phyloP scores from a whole-genome alignment of 106 monocot species.

The Posidonia australis region DNA sequence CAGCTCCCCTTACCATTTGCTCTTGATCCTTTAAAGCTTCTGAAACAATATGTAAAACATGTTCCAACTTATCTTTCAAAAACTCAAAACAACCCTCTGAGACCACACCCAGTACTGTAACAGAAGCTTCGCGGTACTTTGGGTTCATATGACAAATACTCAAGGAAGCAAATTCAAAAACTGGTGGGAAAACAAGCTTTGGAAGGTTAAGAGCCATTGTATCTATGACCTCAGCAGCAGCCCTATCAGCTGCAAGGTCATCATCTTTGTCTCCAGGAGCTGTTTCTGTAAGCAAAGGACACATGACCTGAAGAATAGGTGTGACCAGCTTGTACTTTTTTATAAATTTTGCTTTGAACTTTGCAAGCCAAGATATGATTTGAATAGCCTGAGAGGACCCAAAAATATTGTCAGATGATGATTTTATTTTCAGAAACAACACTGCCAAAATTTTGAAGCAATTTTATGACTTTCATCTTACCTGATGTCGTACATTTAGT shows the following conservation, averaged over 20 bases:
- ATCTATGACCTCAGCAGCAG: constrained; percentile 98
- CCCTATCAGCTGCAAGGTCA: constrained; percentile 87
- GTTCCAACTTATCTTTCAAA: constrained; percentile 57
- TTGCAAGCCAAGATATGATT: constrained; percentile 97
- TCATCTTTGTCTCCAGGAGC: constrained; percentile 56
- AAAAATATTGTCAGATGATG: background rate
- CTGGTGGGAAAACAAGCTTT: constrained; percentile 71
- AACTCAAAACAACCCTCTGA: constrained; percentile 86
- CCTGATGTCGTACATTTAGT: constrained; percentile 82
- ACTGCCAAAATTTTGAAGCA: background rate
- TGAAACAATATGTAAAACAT: constrained; percentile 74
- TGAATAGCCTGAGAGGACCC: constrained; percentile 62
- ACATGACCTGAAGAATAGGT: constrained; percentile 88
- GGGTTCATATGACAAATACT: constrained; percentile 53
- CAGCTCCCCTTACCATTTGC: constrained; percentile 94
- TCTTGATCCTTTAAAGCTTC: constrained; percentile 87
- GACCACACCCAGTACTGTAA: constrained; percentile 80
- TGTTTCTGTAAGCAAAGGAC: constrained; percentile 89
- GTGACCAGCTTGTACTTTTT: constrained; percentile 81
- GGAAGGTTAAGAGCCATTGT: constrained; percentile 94
- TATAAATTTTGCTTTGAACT: constrained; percentile 81
- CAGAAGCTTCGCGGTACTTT: constrained; percentile 90
- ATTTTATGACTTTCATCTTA: constrained; percentile 3
- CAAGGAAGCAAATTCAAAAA: constrained; percentile 76
- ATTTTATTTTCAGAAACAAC: background rate